phyloP scores from a whole-genome alignment of 257 asterid species.

The Petunia secreta region DNA sequence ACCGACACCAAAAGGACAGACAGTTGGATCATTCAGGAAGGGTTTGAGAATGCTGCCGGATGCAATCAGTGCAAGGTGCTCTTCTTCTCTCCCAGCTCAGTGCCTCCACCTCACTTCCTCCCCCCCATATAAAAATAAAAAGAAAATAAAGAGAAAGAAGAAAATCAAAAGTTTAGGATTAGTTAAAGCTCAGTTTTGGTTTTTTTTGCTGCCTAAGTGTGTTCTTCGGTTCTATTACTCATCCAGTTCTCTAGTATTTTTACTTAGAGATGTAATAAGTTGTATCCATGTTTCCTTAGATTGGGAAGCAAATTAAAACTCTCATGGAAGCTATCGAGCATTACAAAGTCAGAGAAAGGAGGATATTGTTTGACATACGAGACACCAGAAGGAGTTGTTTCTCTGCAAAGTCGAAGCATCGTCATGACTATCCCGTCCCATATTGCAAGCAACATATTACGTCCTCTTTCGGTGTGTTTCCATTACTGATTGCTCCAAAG shows the following conservation, averaged over 20 bases:
- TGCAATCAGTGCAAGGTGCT: slow-evolving; percentile 78
- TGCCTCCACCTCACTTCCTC: neutral
- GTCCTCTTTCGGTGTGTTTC: slow-evolving; percentile 84
- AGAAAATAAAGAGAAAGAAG: neutral
- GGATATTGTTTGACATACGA: slow-evolving; percentile 70
- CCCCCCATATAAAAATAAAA: neutral
- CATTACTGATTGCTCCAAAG: neutral
- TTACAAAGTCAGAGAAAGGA: slow-evolving; percentile 63
- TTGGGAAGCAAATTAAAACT: slow-evolving; percentile 81
- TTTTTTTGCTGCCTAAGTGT: neutral
- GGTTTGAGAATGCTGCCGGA: slow-evolving; percentile 80
- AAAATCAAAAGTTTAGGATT: neutral
- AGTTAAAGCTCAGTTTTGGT: neutral
- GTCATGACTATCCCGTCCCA: slow-evolving; percentile 91
- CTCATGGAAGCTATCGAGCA: slow-evolving; percentile 79
- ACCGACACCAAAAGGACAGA: slow-evolving; percentile 94
- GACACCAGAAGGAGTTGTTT: slow-evolving; percentile 77
- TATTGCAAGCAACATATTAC: slow-evolving; percentile 73
- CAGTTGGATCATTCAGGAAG: slow-evolving; percentile 91
- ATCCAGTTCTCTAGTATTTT: neutral
- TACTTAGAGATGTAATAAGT: slow-evolving; percentile 18
- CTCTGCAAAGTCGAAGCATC: slow-evolving; percentile 69
- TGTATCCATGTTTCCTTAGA: slow-evolving; percentile 50
- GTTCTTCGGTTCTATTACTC: slow-evolving; percentile 9
- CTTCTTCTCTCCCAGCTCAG: slow-evolving; percentile 1